Evolutionary conservation across 2,329 filamentous ascomycete genomes (phyloP).

Genomic region (Sclerotiophoma versabilis): DNA sequence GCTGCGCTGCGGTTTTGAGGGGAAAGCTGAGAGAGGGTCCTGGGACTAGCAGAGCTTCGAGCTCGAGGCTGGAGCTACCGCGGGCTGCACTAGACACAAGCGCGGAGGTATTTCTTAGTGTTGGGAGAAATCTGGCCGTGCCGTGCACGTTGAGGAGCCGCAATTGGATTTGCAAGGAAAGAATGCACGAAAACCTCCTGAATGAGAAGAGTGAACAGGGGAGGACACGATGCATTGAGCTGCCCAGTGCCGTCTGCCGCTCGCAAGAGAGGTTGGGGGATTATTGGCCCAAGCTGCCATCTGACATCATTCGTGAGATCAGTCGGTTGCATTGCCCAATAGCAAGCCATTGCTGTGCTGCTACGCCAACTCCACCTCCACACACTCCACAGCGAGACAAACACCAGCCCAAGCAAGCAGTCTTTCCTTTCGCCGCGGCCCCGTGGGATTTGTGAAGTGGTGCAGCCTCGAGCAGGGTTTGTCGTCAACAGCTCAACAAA

Average conservation of each 20-base stretch:
- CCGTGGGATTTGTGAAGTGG: constrained; percentile 13
- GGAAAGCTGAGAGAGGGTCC: constrained; percentile 25
- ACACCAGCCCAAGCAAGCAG: constrained; percentile 20
- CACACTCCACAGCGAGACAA: constrained; percentile 10
- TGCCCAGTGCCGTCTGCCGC: constrained; percentile 9
- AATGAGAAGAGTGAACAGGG: constrained; percentile 10
- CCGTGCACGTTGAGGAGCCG: constrained; percentile 26
- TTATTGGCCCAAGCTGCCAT: constrained; percentile 4
- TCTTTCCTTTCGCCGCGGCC: constrained; percentile 16
- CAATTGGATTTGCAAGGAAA: constrained; percentile 21
- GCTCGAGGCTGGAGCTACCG: constrained; percentile 33
- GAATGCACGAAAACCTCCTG: constrained; percentile 7
- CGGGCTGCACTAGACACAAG: constrained; percentile 41
- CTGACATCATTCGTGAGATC: constrained; percentile 18
- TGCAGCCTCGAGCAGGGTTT: constrained; percentile 25
- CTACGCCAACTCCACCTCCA: constrained; percentile 16
- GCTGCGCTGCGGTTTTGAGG: constrained; percentile 19
- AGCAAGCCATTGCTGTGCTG: not conserved
- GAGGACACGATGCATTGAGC: constrained; percentile 16
- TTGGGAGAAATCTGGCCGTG: constrained; percentile 28
- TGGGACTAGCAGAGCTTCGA: constrained; percentile 22
- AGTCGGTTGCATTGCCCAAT: constrained; percentile 14
- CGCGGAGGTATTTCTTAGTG: constrained; percentile 26
- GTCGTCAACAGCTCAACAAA: constrained; percentile 39
- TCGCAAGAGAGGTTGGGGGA: constrained; percentile 13